Evolutionary conservation across 371 early-diverging fungal species (phyloP), one percentile per base, ranked within the genome.

Genomic region (Saksenaea vasiformis): DNA sequence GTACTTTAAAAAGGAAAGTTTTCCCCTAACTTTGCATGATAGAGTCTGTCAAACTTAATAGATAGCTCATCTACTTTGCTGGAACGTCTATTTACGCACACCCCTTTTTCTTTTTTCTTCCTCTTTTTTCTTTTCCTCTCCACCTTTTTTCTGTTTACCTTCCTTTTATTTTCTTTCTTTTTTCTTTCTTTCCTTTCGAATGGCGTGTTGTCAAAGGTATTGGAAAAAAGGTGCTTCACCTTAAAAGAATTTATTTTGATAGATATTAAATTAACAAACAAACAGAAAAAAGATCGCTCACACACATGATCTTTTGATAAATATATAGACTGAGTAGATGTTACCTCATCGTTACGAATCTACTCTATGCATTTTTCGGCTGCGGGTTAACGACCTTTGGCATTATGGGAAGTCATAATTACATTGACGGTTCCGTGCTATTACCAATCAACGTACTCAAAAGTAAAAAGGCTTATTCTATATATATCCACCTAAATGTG

Each of bases 151-250:
- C 26, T 56, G 28, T 43, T 31, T 22, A 14, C 47, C 10, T 36
- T 47, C 51, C 53, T 37, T 5, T 58, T 64, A 27, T 35, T 53
- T 57, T 31, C 15, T 56, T 56, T 31, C 54, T n/a, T 28, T 24
- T 38, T 57, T 15, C 35, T 38, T 44, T 26, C 58, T 34, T 51
- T 26, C 34, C 41, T 47, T 37, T 54, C 57, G 5, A 24, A 79
- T 79, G 79, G 31, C 69, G 43, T 79, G 79, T 66, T 79, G 79
- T 76, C 74, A 76, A 71, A 73, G 76, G 79, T 79, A 56, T 38
- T 34, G 4, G n/a, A n/a, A 67, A 19, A 41, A 31, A 56, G 34
- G 31, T 54, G 15, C 17, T 53, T 58, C 31, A 35, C 27, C 36
- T 54, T 17, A 9, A 14, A 41, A 54, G 51, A 41, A 63, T 37